Evolutionary conservation across 2,329 filamentous ascomycete species (phyloP).

Genomic region (Monosporascus sp.): DNA sequence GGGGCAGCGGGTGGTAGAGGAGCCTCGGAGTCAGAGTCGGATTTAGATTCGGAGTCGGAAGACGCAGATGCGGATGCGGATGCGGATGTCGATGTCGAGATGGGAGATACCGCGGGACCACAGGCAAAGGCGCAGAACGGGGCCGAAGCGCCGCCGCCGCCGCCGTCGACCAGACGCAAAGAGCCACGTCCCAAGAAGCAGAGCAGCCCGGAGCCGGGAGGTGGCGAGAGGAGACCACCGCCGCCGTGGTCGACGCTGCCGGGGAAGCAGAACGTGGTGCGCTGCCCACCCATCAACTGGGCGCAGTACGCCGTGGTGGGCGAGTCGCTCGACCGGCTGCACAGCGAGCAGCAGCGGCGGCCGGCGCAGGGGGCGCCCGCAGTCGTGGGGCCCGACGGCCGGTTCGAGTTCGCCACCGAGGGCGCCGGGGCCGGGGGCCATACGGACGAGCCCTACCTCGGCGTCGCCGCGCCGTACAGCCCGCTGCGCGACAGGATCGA

Average conservation of each 20-base stretch:
- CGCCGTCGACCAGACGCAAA: neutral
- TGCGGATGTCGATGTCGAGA: conserved; percentile 23
- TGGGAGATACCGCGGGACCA: conserved; percentile 9
- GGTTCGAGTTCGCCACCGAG: conserved; percentile 45
- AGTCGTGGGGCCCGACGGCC: conserved; percentile 35
- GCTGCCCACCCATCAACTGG: conserved; percentile 91
- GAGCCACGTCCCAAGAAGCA: neutral
- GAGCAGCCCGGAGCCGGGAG: conserved; percentile 6
- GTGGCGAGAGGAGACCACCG: neutral
- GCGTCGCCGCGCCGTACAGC: conserved; percentile 52
- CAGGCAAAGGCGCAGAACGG: conserved; percentile 1
- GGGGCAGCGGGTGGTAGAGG: conserved; percentile 13
- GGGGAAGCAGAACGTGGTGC: conserved; percentile 72
- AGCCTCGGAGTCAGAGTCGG: neutral
- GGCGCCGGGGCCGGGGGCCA: conserved; percentile 30
- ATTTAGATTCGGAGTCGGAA: conserved; percentile 1
- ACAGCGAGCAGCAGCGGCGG: conserved; percentile 67
- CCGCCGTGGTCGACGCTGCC: conserved; percentile 61
- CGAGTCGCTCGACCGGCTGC: conserved; percentile 75
- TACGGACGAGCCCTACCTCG: conserved; percentile 34
- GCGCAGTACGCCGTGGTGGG: conserved; percentile 88
- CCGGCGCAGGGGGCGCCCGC: conserved; percentile 55
- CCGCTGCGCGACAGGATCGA: conserved; percentile 45
- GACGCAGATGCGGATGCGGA: conserved; percentile 2
- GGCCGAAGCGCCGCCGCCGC: neutral